Evolutionary conservation across 148 eudicot genomes (phyloP), one percentile per base, ranked within the genome.

Genomic region (Dysphania ambrosioides): DNA sequence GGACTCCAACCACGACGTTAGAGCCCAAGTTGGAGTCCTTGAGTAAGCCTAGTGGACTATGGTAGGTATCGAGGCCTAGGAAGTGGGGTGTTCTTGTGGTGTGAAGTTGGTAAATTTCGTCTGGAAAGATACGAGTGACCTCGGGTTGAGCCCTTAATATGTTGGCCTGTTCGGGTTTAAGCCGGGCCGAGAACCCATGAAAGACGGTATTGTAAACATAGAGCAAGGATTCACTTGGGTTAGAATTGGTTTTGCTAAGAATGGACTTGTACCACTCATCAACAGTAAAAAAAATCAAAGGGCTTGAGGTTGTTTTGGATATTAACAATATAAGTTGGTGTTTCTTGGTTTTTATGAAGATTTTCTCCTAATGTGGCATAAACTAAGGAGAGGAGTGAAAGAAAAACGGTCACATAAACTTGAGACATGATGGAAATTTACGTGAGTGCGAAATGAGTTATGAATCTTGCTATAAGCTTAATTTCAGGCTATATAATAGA

Each of bases 1-100:
- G 60, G 2, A 93, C 71, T 3, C 96, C 96, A n/a, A 93, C 79
- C 0, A 90, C 79, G 24, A 86, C 81, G 11, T 85, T 79, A 6
- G 77, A 70, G 6, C 80, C 75, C 18, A 68, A 61, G 19, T 71
- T 67, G 3, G 82, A 79, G 2, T 72, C 80, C n/a, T 70, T 76
- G 38, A 72, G 61, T 11, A 72, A 4, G 8, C 82, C 79, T 2
- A 10, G 42, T 1, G 79, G 75, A 21, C 31, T 57, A 53, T 70
- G 61, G 44, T 73, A 76, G 10, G 77, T 47, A 21, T 79, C 27
- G 3, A 82, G 83, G 19, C 81, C 83, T 2, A 80, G 70, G 66
- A 83, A 83, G 26, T 68, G 40, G 5, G 86, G 86, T 0, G 81
- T 29, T 32, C 81, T 71, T 15, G 86, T 83, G 31, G 81, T 77